Conservation (phyloP, 805 yeast species). For the Zygosaccharomyces siamensis region DNA sequence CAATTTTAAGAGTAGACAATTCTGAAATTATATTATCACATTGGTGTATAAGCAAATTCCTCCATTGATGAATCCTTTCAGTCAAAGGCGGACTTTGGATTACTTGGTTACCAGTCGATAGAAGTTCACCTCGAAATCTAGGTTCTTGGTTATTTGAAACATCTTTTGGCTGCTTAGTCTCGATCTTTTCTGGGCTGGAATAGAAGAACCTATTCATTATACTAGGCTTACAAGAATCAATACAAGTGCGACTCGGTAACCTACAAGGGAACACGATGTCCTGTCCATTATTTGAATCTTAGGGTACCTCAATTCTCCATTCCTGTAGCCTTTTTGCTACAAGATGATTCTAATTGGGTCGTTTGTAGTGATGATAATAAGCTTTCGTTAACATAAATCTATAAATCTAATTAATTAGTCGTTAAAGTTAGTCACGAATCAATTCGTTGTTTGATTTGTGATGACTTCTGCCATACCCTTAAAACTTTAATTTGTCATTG, state of each 20-base stretch:
- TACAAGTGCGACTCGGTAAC: not conserved
- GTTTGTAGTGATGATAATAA: not conserved
- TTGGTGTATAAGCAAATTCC: slow-evolving; percentile 12
- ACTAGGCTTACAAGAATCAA: not conserved
- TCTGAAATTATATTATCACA: slow-evolving; percentile 16
- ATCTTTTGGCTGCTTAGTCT: not conserved
- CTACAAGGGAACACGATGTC: no score
- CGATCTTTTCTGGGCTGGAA: slow-evolving; percentile 2
- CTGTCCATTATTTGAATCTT: not conserved
- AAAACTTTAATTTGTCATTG: not conserved
- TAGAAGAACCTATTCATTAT: slow-evolving; percentile 8
- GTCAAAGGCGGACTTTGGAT: slow-evolving; percentile 14
- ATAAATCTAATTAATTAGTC: not conserved
- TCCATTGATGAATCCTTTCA: slow-evolving; percentile 11
- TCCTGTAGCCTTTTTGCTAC: not conserved
- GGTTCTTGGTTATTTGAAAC: not conserved
- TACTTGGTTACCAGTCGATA: slow-evolving; percentile 18
- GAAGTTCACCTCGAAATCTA: slow-evolving; percentile 3
- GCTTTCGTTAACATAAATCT: not conserved
- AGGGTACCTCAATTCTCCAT: not conserved
- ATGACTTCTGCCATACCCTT: not conserved
- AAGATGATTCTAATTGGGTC: slow-evolving; percentile 1
- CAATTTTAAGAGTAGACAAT: slow-evolving; percentile 19
- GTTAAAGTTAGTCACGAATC: no score
- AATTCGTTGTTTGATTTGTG: no score